Evolutionary conservation across 2,329 filamentous ascomycete genomes (phyloP).

Genomic region (Penicillium expansum): DNA sequence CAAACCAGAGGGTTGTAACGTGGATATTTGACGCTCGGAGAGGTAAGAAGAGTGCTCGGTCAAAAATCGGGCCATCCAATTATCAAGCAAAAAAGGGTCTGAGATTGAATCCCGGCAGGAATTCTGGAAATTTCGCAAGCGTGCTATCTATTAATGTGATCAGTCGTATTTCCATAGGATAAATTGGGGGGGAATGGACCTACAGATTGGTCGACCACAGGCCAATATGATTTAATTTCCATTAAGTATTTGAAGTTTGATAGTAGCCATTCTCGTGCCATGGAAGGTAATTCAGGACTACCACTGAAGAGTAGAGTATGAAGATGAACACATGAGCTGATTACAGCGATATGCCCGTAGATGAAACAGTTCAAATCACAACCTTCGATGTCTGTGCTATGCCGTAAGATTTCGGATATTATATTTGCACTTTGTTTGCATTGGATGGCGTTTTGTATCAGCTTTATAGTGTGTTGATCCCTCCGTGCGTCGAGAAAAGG

Average conservation of each 20-base stretch:
- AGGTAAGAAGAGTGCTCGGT: no score
- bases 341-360: constrained; percentile 21
- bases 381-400: constrained; percentile 12
- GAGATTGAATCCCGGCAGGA: no score
- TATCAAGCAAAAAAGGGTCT: no score
- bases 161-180: no score
- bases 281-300: constrained; percentile 7
- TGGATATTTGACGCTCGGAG: no score
- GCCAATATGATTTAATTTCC: constrained; percentile 21
- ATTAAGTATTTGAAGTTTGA: constrained; percentile 24
- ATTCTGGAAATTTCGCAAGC: no score
- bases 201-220: constrained; percentile 20
- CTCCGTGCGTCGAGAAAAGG: constrained; percentile 19
- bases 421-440: constrained; percentile 19
- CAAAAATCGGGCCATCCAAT: no score
- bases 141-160: no score
- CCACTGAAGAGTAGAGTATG: constrained; percentile 21
- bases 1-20: no score
- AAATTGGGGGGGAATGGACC: constrained; percentile 9
- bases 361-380: constrained; percentile 24
- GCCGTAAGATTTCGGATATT: constrained; percentile 19
- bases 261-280: constrained; percentile 16
- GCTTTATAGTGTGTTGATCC: background rate
- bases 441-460: constrained; percentile 2
- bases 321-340: constrained; percentile 25